Percentiles rank a stretch among this genome's conserved stretches.
Evolutionary conservation across 148 eudicot genomes (phyloP).

Genomic region (Vaccinium darrowii): DNA sequence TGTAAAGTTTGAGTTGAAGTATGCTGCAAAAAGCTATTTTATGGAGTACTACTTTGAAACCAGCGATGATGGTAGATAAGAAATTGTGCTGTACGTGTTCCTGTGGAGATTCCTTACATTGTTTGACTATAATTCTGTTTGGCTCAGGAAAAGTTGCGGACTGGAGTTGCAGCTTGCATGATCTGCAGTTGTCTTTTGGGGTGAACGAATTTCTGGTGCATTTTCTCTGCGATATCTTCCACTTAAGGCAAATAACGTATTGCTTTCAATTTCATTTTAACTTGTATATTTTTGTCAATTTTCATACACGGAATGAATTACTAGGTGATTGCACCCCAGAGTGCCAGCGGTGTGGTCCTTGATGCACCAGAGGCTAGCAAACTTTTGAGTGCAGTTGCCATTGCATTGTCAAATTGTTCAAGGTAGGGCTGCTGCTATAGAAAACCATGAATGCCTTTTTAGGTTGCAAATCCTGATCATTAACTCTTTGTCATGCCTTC

Average conservation of each 20-base stretch:
- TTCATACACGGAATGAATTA: constrained; percentile 5
- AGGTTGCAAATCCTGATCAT: background rate
- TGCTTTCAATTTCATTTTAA: background rate
- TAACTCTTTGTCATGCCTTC: background rate
- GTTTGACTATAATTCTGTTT: constrained; percentile 6
- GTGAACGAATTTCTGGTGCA: constrained; percentile 83
- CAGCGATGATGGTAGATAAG: constrained; percentile 42
- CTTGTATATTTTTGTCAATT: constrained; percentile 5
- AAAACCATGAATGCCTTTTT: background rate
- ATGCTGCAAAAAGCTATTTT: constrained; percentile 66
- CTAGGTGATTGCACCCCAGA: constrained; percentile 89
- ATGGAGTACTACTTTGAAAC: constrained; percentile 83
- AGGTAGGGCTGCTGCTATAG: constrained; percentile 46
- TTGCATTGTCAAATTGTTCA: constrained; percentile 86
- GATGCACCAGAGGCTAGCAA: constrained; percentile 98
- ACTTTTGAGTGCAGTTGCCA: constrained; percentile 94
- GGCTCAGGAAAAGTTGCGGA: constrained; percentile 48
- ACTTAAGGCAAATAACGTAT: background rate
- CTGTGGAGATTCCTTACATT: background rate
- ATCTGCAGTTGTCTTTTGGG: constrained; percentile 88
- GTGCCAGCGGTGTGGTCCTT: constrained; percentile 90
- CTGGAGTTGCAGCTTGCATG: constrained; percentile 69
- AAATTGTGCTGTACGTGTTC: constrained; percentile 7
- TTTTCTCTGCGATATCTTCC: constrained; percentile 6
- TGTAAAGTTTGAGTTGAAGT: constrained; percentile 68